Evolutionary conservation across 1,139 yeast genomes (phyloP), one percentile per base, ranked within the genome.

Genomic region (Schwanniomyces etchellsii): DNA sequence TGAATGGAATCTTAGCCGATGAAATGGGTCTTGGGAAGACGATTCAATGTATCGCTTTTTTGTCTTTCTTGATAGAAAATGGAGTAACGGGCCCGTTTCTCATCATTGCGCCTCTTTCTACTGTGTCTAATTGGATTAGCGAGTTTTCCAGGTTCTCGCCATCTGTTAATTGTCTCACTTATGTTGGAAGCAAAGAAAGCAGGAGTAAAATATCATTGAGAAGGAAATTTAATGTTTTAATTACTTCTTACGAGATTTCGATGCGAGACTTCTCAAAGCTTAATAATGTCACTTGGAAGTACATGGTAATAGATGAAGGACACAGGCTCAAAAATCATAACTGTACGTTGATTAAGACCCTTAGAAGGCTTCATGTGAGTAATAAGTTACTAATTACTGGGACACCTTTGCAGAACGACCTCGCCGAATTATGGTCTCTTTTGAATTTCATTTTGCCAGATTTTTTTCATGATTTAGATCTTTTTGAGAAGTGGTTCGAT

Each of bases 21-120:
- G 97, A 89, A 53, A 91, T 89, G 97, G 97, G 97, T 0, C 62
- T 88, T 25, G 97, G 98, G 4, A 89, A 89, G 50, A 91, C 97
- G 0, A 57, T 89, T 9, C 96, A 89, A 52, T 81, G 93, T 28
- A 84, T 91, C 34, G 71, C 95, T 0, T 68, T 89, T 39, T 48
- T 89, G 10, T 75, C 86, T 7, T 85, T 81, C 48, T 62, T 91
- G 27, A 72, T 82, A 27, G 96, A 86, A 43, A 77, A 85, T 48
- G 89, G 84, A 3, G 74, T 86, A 2, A 55, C 58, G 15, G 97
- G 97, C 0, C 96, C 96, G 0, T 89, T 85, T 47, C 59, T 91
- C 26, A 70, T 91, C 27, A 86, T 88, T 17, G 93, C 88, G 0
- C 98, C 98, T 0, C 59, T 91, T 20, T 83, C 95, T 4, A 88